A percentile compares a stretch with the other conserved stretches of the same genome.
Evolutionary conservation across 805 yeast genomes (phyloP).

Genomic region (Candida fluviatilis): DNA sequence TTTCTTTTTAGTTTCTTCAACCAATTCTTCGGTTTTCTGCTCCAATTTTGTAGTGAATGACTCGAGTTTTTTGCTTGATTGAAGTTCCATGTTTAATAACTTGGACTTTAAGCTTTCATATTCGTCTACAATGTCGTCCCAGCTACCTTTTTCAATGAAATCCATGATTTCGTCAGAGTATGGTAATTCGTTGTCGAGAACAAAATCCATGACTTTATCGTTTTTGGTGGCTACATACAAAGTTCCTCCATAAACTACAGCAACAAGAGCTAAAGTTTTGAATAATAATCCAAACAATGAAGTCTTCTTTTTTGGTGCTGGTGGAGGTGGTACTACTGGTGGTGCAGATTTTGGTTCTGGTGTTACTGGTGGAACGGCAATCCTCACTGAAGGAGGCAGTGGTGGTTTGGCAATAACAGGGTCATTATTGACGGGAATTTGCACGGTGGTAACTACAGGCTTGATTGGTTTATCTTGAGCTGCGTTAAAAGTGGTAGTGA

Average conservation of each 20-base stretch:
- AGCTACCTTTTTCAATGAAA: constrained; percentile 30
- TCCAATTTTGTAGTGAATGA: constrained; percentile 31
- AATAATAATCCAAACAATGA: constrained; percentile 29
- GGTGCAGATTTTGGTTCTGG: not conserved
- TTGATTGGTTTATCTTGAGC: not conserved
- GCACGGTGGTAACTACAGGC: too few species aligned
- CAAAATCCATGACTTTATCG: constrained; percentile 41
- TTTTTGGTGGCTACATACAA: constrained; percentile 39
- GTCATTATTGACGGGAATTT: not conserved
- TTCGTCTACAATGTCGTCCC: constrained; percentile 25
- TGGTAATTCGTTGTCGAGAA: constrained; percentile 40
- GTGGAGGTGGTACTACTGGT: constrained; percentile 3
- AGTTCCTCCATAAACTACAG: constrained; percentile 35
- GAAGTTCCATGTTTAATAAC: constrained; percentile 18
- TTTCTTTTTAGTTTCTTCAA: constrained; percentile 34
- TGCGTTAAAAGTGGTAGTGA: not conserved
- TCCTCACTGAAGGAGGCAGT: not conserved
- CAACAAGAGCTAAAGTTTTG: constrained; percentile 22
- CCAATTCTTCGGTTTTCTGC: constrained; percentile 28
- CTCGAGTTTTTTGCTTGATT: constrained; percentile 29
- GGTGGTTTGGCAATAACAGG: constrained; percentile 5
- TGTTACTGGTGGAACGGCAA: not conserved
- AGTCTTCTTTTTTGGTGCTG: constrained; percentile 19
- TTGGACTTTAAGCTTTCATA: constrained; percentile 15
- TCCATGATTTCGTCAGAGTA: constrained; percentile 39